Evolutionary conservation across 2,329 filamentous ascomycete species (phyloP), one percentile per base, ranked within the genome.

Genomic region (Calonectria ilicicola): DNA sequence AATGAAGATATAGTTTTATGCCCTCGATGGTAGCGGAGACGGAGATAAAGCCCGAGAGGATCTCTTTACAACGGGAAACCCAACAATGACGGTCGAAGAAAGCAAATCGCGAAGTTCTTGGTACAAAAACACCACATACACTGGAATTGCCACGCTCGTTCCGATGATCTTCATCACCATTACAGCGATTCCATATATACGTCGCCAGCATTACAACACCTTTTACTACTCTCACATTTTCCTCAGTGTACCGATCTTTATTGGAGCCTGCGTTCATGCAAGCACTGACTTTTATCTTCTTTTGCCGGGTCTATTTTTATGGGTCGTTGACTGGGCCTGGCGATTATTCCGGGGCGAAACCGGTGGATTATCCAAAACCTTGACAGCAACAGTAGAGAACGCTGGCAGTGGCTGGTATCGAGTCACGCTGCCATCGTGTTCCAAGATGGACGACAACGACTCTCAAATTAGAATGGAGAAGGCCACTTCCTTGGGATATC

Each of bases 191-290:
- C 47, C 66, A 3, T 72, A 35, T 19, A 35, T 72, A 21, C 23
- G 70, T 65, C 60, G 70, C 29, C 49, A 42, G 40, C 32, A 32
- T 46, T 72, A 72, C 12, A 72, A 72, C 42, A 19, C 47, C 4
- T 72, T 72, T 29, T 72, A 69, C 32, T 69, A 72, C 51, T 69
- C 29, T 27, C 70, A 72, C 66, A 27, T 72, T 5, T 9, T 53
- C 1, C 35, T 32, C 4, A 27, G 42, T 12, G 46, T 72, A 44
- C 10, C 32, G 17, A 62, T 72, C 4, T 72, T 72, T 10, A 27
- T 51, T 17, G 70, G 49, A 23, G 66, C 66, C 0, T 35, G 66
- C 10, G 19, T 69, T 17, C 70, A 72, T n/a, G 66, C 65, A 8
- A 72, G 70, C 51, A 72, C 70, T 5, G 60, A 69, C 12, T 69